phyloP scores from a whole-genome alignment of 768 basidiomycete species.

The Lactarius indigo region DNA sequence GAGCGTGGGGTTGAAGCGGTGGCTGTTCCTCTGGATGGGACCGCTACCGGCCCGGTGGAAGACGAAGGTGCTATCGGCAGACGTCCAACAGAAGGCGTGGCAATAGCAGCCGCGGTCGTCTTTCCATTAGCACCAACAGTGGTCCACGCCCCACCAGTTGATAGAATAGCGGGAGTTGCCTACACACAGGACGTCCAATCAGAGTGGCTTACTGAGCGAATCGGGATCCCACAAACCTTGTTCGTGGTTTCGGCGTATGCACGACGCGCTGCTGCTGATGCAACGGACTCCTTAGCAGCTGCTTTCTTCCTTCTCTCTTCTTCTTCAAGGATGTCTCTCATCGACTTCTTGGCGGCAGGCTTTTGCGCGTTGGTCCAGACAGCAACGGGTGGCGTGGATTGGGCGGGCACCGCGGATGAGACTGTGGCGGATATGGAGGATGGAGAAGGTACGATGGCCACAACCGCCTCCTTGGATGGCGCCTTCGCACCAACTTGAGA shows the following conservation, averaged over 20 bases:
- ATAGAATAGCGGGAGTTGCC: slow-evolving; percentile 26
- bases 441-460: slow-evolving; percentile 42
- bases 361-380: slow-evolving; percentile 75
- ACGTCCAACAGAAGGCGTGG: slow-evolving; percentile 37
- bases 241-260: slow-evolving; percentile 77
- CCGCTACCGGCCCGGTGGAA: slow-evolving; percentile 35
- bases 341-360: slow-evolving; percentile 72
- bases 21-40: slow-evolving; percentile 26
- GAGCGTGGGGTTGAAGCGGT: slow-evolving; percentile 16
- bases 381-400: slow-evolving; percentile 34
- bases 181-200: slow-evolving; percentile 13
- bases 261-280: slow-evolving; percentile 55
- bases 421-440: slow-evolving; percentile 34
- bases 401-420: slow-evolving; percentile 27
- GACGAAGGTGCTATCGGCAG: slow-evolving; percentile 35
- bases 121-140: slow-evolving; percentile 84
- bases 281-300: slow-evolving; percentile 42
- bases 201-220: slow-evolving; percentile 11
- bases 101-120: slow-evolving; percentile 34
- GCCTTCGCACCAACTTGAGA: slow-evolving; percentile 60
- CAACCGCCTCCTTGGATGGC: slow-evolving; percentile 34
- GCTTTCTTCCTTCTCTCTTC: slow-evolving; percentile 82
- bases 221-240: slow-evolving; percentile 46
- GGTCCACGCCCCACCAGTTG: slow-evolving; percentile 66
- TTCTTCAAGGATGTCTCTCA: slow-evolving; percentile 99